Evolutionary conservation across 495 filamentous ascomycete species (phyloP), one percentile per base, ranked within the genome.

Genomic region (Tuber magnatum): DNA sequence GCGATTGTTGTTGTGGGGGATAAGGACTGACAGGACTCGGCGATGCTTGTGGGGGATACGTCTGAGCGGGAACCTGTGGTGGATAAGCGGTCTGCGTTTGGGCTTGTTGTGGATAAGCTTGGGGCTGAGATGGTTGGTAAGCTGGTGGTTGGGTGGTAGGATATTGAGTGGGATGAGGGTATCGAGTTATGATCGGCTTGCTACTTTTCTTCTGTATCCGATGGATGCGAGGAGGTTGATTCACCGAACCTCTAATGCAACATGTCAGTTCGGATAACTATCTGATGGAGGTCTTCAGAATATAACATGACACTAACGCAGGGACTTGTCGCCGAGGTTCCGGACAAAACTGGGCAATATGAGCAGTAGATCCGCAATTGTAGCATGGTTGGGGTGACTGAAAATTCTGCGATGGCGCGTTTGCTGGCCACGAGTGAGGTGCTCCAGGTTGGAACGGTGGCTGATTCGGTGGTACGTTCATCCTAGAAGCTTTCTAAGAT

Each of bases 301-400:
- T 74, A 65, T 70, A 44, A 12, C 28, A 68, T 74, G 51, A 69
- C 44, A 89, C 91, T 87, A 85, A 92, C 90, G 85, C 88, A 80
- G 89, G 88, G 44, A 86, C 83, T 73, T 83, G 80, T 73, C 88
- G 81, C 69, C 83, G 84, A 43, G 84, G 82, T 75, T 87, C 86
- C 38, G 86, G 85, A 73, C 85, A 86, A 70, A 83, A 77, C 72
- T 86, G 85, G 41, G 85, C 85, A 76, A 84, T 84, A 77, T 86
- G 85, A 71, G 80, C 77, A 16, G 75, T 71, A 35, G 80, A 80
- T 18, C 86, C 85, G 79, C 85, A 86, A 71, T 86, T 86, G 74
- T 83, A 86, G 51, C 85, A 86, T 28, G 85, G 73, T 46, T 86
- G 83, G 41, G 80, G 73, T 42, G 76, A 73, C 51, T 71, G 70